Evolutionary conservation across 805 yeast genomes (phyloP), one percentile per base, ranked within the genome.

Genomic region (Wickerhamiella occidentalis): DNA sequence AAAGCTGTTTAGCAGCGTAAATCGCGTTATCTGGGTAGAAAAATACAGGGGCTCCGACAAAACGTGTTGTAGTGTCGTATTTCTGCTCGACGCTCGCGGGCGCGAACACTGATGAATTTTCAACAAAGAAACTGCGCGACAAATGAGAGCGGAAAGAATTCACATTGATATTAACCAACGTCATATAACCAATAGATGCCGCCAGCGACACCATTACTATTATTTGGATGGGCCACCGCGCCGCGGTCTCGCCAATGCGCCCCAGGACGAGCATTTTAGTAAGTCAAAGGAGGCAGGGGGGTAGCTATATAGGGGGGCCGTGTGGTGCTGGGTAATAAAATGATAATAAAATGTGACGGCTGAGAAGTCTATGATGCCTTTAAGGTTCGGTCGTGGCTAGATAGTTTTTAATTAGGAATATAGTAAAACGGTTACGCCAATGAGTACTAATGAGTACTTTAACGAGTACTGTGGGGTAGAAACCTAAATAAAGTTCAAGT

Each of bases 151-250:
- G 51, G 45, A 54, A 51, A 38, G 56, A 48, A 40, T 55, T 35
- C n/a, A 66, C 63, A 40, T 68, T 63, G 43, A 65, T 57, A 56
- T 68, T 69, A 51, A 77, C 66, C 54, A 63, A 75, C 3, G 88
- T 75, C 51, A 88, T 71, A 63, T 88, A 90, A 7, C 90, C 82
- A 48, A 84, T 67, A 2, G 95, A 81, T 2, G 94, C 92, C 37
- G 85, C 63, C 45, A 87, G 66, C 12, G 90, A 73, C 5, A 86
- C 75, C 50, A 77, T 60, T 43, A 86, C 77, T 48, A 88, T 79
- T 49, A 86, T 75, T 65, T 88, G 97, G 56, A 90, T 85, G 15
- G 98, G 98, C 61, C 80, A 75, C 52, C 76, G 51, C 33, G 51
- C 51, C 25, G 51, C 38, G 30, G 30, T 35, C 19, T 37, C 48